A percentile compares a stretch with the other conserved stretches of the same genome.
phyloP scores from a whole-genome alignment of 768 basidiomycete species.

The Kwoniella mangroviensis region DNA sequence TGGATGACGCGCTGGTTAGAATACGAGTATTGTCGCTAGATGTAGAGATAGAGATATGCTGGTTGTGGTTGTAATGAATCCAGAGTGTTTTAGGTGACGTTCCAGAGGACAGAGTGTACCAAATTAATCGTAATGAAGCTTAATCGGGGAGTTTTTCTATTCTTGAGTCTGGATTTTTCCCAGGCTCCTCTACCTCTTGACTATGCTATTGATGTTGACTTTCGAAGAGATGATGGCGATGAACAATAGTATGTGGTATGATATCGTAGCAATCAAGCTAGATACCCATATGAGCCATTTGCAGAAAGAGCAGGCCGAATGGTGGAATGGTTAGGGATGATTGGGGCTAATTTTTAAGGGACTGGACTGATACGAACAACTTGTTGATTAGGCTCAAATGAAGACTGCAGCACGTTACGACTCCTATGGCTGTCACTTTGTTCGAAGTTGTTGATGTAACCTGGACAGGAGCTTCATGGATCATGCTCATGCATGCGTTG shows the following conservation, averaged over 20 bases:
- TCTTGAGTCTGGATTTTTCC: neutral
- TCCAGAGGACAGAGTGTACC: neutral
- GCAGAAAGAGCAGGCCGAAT: no score
- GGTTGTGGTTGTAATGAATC: neutral
- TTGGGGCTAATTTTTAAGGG: no score
- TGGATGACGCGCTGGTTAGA: neutral
- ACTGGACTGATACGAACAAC: no score
- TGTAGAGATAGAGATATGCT: neutral
- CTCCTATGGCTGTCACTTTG: neutral
- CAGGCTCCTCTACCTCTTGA: conserved; percentile 2
- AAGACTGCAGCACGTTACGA: neutral
- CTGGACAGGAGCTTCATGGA: neutral
- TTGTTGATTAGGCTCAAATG: neutral
- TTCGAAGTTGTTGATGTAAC: neutral
- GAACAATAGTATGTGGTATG: neutral
- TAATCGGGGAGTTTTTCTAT: conserved; percentile 8
- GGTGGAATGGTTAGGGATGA: no score
- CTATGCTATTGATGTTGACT: neutral
- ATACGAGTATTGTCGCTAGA: neutral
- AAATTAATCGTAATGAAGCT: conserved; percentile 8
- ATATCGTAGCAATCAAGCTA: neutral
- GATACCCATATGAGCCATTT: no score
- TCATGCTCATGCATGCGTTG: neutral
- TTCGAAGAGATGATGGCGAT: neutral
- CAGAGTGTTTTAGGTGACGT: neutral